Base-by-base conservation (phyloP, 2,329 filamentous ascomycete genomes). In the Pestalotiopsis fici region DNA sequence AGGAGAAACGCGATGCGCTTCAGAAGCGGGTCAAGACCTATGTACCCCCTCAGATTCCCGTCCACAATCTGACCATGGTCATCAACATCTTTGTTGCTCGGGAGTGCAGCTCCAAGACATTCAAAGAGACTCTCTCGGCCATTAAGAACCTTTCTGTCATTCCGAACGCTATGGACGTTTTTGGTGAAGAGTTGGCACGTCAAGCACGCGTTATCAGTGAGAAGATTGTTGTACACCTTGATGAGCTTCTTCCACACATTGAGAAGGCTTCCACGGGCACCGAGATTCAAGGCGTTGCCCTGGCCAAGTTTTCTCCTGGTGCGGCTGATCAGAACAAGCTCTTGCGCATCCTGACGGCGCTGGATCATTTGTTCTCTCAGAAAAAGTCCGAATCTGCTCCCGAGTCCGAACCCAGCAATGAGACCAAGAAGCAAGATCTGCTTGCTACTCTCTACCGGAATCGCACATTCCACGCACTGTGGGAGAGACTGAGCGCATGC, bases 91-190 rank as follows among this genome's bases (percentile, higher is more conserved):
- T 99, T 71, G 94, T 97, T 56, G 95, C 95, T 70, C 92, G 95
- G 61, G 96, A 99, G 79, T 99, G 96, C 81, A 97, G 94, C 76
- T 95, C 93, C 70, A 98, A 97, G 84, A 98, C 96, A 0, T 99
- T 99, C 86, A 93, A 96, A 77, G 97, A 98, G 79, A 98, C 96
- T 0, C 88, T 99, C 65, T 96, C 95, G 18, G 97, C 97, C n/a
- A 97, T 99, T 84, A 98, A 97, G 83, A 98, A 98, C 75, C 87
- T 99, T 56, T 98, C 95, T 4, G 91, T 93, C 50, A 96, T 99
- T 69, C 94, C 95, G 18, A 94, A 92, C 13, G 94, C 95, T 21
- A 96, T 97, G 80, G 88, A 92, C 65, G 87, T 94, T 12, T 98
- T 99, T 78, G 96, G 96, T n/a, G 91, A 93, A 72, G 95, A 99